phyloP scores from a whole-genome alignment of 2,329 filamentous ascomycete species.

The Fusarium bactridioides region DNA sequence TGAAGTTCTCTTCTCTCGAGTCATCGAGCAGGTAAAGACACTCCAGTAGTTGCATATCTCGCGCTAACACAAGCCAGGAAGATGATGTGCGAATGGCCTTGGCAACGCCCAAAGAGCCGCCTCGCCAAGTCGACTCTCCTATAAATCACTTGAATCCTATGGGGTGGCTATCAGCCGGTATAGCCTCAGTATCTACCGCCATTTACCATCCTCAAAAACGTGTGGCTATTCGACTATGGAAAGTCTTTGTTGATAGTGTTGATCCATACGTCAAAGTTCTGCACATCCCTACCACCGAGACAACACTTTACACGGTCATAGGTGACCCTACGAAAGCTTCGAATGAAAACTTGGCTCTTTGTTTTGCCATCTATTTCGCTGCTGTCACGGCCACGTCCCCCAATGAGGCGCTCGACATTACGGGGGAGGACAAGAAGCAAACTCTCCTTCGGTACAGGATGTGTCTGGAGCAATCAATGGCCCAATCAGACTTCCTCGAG shows the following conservation, averaged over 20 bases:
- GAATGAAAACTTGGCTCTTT: slow-evolving; percentile 47
- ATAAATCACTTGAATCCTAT: slow-evolving; percentile 44
- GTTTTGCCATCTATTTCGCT: slow-evolving; percentile 60
- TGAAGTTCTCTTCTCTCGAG: slow-evolving; percentile 47
- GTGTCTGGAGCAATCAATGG: slow-evolving; percentile 50
- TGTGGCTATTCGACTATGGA: slow-evolving; percentile 44
- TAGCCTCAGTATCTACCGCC: slow-evolving; percentile 18
- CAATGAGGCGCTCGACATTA: slow-evolving; percentile 46
- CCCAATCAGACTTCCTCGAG: slow-evolving; percentile 51
- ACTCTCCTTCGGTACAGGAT: slow-evolving; percentile 43
- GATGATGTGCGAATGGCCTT: slow-evolving; percentile 38
- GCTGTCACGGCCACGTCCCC: slow-evolving; percentile 52
- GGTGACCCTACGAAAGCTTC: slow-evolving; percentile 41
- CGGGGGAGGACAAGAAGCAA: slow-evolving; percentile 35
- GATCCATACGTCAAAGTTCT: slow-evolving; percentile 43
- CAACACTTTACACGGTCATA: slow-evolving; percentile 44
- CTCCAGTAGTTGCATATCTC: neutral
- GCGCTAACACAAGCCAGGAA: slow-evolving; percentile 21
- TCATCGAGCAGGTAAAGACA: slow-evolving; percentile 45
- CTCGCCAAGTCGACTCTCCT: neutral
- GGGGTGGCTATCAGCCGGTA: slow-evolving; percentile 44
- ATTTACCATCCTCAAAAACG: slow-evolving; percentile 40
- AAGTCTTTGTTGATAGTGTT: slow-evolving; percentile 40
- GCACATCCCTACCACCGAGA: slow-evolving; percentile 44
- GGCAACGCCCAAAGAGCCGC: slow-evolving; percentile 22